Conservation (phyloP, 345 rosid genomes). For the Populus davidiana region DNA sequence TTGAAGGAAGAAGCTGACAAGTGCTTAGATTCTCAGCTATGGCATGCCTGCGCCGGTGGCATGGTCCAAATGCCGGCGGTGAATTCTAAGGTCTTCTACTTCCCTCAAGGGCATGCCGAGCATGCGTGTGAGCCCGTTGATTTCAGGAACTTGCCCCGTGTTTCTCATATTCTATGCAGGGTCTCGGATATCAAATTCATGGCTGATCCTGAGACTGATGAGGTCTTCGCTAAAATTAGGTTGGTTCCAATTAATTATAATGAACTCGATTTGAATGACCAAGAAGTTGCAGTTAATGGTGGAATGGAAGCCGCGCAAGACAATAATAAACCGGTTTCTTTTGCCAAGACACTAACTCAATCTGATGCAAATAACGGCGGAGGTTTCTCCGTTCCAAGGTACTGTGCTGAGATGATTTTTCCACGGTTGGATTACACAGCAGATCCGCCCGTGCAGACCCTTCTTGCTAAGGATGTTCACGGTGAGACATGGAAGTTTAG, state of each 20-base stretch:
- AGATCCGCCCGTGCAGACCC: conserved; percentile 95
- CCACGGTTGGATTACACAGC: conserved; percentile 80
- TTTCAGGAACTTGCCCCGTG: conserved; percentile 20
- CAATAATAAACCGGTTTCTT: conserved; percentile 61
- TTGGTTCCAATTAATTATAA: conserved; percentile 8
- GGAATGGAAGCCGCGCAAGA: conserved; percentile 5
- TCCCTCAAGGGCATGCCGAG: conserved; percentile 33
- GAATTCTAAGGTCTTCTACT: conserved; percentile 24
- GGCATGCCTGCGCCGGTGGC: conserved; percentile 38
- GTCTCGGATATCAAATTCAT: conserved; percentile 20
- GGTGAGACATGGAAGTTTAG: conserved; percentile 92
- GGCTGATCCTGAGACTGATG: conserved; percentile 34
- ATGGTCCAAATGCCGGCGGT: conserved; percentile 30
- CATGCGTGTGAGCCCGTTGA: conserved; percentile 19
- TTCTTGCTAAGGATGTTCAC: conserved; percentile 89
- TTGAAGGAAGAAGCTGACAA: conserved; percentile 26
- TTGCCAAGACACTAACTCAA: conserved; percentile 93
- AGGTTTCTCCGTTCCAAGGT: conserved; percentile 95
- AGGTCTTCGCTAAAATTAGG: conserved; percentile 25
- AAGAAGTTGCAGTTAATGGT: conserved; percentile 10
- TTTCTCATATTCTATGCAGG: conserved; percentile 19
- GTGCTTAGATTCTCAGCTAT: conserved; percentile 30
- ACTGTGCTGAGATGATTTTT: conserved; percentile 93
- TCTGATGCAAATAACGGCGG: conserved; percentile 99
- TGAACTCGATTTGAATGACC: conserved; percentile 30